Percentiles rank a stretch among this genome's conserved stretches.
Conservation (phyloP, 441 rosid genomes). For the Flueggea neowawraea region DNA sequence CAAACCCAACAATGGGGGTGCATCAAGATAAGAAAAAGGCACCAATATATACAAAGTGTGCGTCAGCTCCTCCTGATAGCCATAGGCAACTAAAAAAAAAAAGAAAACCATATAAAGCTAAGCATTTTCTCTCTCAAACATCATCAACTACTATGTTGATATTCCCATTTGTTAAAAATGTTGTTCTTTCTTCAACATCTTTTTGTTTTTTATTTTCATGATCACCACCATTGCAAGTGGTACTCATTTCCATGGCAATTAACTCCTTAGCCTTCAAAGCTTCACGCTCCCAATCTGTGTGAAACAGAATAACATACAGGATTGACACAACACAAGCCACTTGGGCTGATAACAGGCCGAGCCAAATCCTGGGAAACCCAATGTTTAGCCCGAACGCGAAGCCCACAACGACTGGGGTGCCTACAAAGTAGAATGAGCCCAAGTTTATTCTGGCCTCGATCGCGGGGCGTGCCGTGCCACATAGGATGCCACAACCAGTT, state of each 20-base stretch:
- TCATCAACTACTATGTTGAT: slow-evolving; percentile 22
- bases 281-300: slow-evolving; percentile 89
- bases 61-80: too few species aligned
- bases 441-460: slow-evolving; percentile 79
- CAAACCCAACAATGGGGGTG: too few species aligned
- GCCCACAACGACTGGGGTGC: slow-evolving; percentile 90
- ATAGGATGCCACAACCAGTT: slow-evolving; percentile 87
- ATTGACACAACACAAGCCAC: slow-evolving; percentile 72
- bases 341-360: slow-evolving; percentile 85
- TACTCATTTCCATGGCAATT: slow-evolving; percentile 46
- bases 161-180: slow-evolving; percentile 41
- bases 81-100: slow-evolving; percentile 19
- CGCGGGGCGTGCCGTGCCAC: slow-evolving; percentile 83
- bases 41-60: too few species aligned
- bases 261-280: slow-evolving; percentile 63
- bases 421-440: slow-evolving; percentile 86
- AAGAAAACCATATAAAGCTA: slow-evolving; percentile 15
- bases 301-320: slow-evolving; percentile 50
- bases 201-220: slow-evolving; percentile 18
- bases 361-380: slow-evolving; percentile 92
- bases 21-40: too few species aligned
- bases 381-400: slow-evolving; percentile 67
- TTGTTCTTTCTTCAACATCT: slow-evolving; percentile 37
- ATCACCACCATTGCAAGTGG: slow-evolving; percentile 10
- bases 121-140: slow-evolving; percentile 16